phyloP scores from a whole-genome alignment of 2,329 filamentous ascomycete genomes.

The Trichoderma oligosporum region DNA sequence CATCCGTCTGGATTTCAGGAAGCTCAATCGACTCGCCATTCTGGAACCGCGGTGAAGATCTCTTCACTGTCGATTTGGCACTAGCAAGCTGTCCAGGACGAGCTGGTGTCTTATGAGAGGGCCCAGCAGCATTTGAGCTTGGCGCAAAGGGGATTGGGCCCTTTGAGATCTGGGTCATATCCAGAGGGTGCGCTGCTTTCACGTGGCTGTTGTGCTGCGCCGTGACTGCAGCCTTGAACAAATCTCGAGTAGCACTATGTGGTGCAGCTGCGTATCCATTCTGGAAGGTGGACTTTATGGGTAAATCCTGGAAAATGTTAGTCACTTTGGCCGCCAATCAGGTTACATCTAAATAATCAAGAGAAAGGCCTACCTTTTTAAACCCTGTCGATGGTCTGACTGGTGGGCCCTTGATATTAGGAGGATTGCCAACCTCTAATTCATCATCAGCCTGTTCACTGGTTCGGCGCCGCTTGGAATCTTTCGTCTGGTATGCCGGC shows the following conservation, averaged over 20 bases:
- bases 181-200: constrained; percentile 65
- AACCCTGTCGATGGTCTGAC: constrained; percentile 71
- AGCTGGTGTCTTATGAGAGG: constrained; percentile 67
- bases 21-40: constrained; percentile 88
- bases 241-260: constrained; percentile 49
- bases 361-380: constrained; percentile 55
- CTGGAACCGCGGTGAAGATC: constrained; percentile 78
- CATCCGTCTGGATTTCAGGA: constrained; percentile 92
- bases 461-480: constrained; percentile 76
- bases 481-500: constrained; percentile 63
- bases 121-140: constrained; percentile 52
- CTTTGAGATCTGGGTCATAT: constrained; percentile 84
- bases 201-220: constrained; percentile 63
- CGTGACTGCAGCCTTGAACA: constrained; percentile 65
- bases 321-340: constrained; percentile 19
- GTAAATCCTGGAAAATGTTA: constrained; percentile 52
- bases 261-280: constrained; percentile 60
- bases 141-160: constrained; percentile 87
- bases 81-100: constrained; percentile 44
- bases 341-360: constrained; percentile 27
- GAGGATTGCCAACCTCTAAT: constrained; percentile 53
- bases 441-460: constrained; percentile 68
- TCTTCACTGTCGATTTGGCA: constrained; percentile 57
- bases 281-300: constrained; percentile 57
- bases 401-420: constrained; percentile 71